Evolutionary conservation across 2,329 filamentous ascomycete species (phyloP), one percentile per base, ranked within the genome.

Genomic region (Fusarium sp.): DNA sequence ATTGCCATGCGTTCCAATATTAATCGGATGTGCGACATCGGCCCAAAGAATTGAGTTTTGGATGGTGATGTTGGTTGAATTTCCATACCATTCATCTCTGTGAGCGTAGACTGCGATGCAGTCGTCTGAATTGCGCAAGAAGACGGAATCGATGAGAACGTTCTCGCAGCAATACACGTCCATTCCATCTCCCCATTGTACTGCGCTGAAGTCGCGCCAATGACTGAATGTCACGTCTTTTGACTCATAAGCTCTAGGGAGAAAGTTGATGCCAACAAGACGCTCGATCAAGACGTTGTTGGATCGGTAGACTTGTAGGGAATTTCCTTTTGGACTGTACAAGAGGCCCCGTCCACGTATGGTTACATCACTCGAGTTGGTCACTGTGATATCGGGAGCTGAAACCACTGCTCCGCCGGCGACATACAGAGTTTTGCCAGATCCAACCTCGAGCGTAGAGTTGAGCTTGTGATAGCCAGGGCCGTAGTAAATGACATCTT

Each of bases 381-480:
- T 30, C 1, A 47, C 44, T 0, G 25, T 30, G 0, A 47, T n/a
- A 9, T 47, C 25, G 0, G 25, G 25, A 0, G 6, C 44, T n/a
- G 25, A 47, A 16, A 47, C 0, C 1, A 47, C 44, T 16, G 25
- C 25, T 16, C 44, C 19, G 1, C 25, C 25, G 2, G 25, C 13
- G 6, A 30, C 2, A 11, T 30, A 47, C 3, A 47, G 28, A n/a
- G 25, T 30, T n/a, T n/a, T 47, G 6, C 44, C 25, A 16, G 44
- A 47, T n/a, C 9, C 44, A 2, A 47, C 25, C 2, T 30, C 44
- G 4, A 47, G 19, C 2, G 19, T 47, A 16, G 44, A 47, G 10
- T 47, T 47, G 9, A 47, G 44, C 25, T 47, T n/a, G 4, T 47
- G 44, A 16, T 47, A n/a, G 44, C 44, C 19, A 30, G 44, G 25